These are phyloP conservation scores for Lichtheimia corymbifera DNA, from an alignment of 371 early-diverging fungal species.

Conservation along the genomic window DNA sequence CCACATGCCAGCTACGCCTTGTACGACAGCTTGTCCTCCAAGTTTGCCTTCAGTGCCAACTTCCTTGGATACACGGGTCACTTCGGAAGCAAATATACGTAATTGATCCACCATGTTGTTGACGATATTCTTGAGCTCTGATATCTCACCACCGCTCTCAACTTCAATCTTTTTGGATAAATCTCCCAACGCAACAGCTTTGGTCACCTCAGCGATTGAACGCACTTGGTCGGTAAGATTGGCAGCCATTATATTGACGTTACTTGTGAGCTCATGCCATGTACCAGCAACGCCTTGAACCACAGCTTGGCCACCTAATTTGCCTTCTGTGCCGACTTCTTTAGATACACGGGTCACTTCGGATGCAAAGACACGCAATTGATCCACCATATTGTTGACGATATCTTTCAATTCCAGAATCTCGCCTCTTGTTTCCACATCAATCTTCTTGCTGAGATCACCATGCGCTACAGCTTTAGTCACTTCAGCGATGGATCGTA, in stretches of 20 bases:
- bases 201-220: constrained; percentile 52
- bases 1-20: constrained; percentile 51
- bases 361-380: constrained; percentile 37
- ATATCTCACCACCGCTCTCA: constrained; percentile 56
- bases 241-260: constrained; percentile 49
- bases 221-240: constrained; percentile 53
- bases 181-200: constrained; percentile 58
- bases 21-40: constrained; percentile 32
- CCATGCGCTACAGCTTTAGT: constrained; percentile 55
- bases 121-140: constrained; percentile 41
- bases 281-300: constrained; percentile 49
- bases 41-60: constrained; percentile 54
- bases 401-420: constrained; percentile 66
- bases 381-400: constrained; percentile 62
- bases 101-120: constrained; percentile 52
- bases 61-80: constrained; percentile 32
- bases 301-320: constrained; percentile 37
- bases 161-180: constrained; percentile 57
- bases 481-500: constrained; percentile 56
- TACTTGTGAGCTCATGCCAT: constrained; percentile 52
- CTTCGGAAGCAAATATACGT: constrained; percentile 37
- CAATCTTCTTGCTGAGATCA: constrained; percentile 60
- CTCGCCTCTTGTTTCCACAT: constrained; percentile 65
- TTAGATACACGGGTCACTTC: constrained; percentile 47
- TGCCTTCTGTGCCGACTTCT: constrained; percentile 55